Conservation (phyloP, 805 yeast species). For the Schwanniomyces pseudopolymorphus region DNA sequence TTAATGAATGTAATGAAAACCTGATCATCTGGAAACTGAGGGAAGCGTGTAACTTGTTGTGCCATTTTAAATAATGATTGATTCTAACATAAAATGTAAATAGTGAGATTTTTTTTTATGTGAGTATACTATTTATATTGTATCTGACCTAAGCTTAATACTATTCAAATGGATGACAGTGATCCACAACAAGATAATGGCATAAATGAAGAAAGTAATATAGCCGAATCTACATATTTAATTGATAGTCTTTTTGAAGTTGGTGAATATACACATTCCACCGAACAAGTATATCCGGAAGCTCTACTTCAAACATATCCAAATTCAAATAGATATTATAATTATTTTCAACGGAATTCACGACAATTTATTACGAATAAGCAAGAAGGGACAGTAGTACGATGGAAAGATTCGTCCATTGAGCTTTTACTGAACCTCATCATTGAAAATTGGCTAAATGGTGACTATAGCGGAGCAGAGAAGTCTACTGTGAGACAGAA, state of each 20-base stretch:
- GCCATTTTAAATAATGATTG: neutral
- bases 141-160: neutral
- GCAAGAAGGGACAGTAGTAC: slow-evolving; percentile 15
- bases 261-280: neutral
- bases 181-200: neutral
- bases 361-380: slow-evolving; percentile 29
- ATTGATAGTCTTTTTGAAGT: slow-evolving; percentile 6
- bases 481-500: neutral
- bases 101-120: neutral
- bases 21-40: slow-evolving; percentile 45
- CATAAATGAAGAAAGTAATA: neutral
- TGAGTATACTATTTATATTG: neutral
- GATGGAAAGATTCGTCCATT: slow-evolving; percentile 31
- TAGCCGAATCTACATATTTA: slow-evolving; percentile 1
- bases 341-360: slow-evolving; percentile 32
- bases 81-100: neutral
- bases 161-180: neutral
- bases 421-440: slow-evolving; percentile 18
- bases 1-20: slow-evolving; percentile 45
- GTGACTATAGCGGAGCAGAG: slow-evolving; percentile 11
- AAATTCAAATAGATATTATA: slow-evolving; percentile 29
- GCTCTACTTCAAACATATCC: slow-evolving; percentile 27
- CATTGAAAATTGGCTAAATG: slow-evolving; percentile 23
- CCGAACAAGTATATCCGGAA: slow-evolving; percentile 27
- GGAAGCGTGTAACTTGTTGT: slow-evolving; percentile 23